Percentiles rank a stretch among this genome's conserved stretches.
These are phyloP conservation scores for Amylocystis lapponica DNA, from an alignment of 768 basidiomycete genomes.

Conservation along the genomic window DNA sequence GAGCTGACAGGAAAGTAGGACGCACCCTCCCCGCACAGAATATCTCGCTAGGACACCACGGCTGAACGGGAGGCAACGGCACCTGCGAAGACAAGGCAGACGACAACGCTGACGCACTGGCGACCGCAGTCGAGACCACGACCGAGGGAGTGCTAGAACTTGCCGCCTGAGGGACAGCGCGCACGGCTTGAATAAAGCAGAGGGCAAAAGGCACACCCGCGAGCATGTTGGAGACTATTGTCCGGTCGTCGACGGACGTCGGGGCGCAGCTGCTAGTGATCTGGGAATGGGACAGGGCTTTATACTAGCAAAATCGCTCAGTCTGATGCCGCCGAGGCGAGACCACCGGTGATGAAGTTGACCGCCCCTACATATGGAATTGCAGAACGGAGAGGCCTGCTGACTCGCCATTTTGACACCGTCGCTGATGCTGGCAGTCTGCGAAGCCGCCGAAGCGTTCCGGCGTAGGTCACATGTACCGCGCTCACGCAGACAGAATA, in stretches of 20 bases:
- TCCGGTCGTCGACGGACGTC: neutral
- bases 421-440: too few relatives aligned
- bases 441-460: too few relatives aligned
- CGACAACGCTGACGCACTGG: constrained; percentile 56
- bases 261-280: too few relatives aligned
- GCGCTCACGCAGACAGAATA: too few relatives aligned
- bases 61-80: constrained; percentile 59
- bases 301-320: too few relatives aligned
- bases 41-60: constrained; percentile 73
- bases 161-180: neutral
- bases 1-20: constrained; percentile 6
- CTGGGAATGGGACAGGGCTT: too few relatives aligned
- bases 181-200: neutral
- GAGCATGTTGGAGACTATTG: neutral
- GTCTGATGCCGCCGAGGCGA: too few relatives aligned
- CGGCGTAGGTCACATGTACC: too few relatives aligned
- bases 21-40: constrained; percentile 77
- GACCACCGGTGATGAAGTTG: too few relatives aligned
- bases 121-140: constrained; percentile 53
- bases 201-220: neutral
- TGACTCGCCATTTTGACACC: too few relatives aligned
- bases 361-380: too few relatives aligned
- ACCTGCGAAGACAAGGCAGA: constrained; percentile 59
- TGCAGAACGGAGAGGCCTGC: too few relatives aligned
- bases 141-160: constrained; percentile 24